Conservation (phyloP, 1,139 yeast species). For the Yamadazyma buinensis region DNA sequence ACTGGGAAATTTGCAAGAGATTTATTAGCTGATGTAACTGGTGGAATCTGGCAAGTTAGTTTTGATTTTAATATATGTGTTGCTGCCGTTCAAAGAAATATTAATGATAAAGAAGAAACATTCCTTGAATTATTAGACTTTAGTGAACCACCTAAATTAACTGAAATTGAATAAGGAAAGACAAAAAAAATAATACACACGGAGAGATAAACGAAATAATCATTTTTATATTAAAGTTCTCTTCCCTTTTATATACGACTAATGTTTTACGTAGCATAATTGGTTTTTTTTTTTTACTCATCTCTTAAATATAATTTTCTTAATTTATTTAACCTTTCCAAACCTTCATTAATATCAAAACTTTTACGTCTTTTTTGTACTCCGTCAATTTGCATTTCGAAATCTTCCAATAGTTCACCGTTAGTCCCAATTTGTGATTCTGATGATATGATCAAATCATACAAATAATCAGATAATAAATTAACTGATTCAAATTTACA, state of each 20-base stretch:
- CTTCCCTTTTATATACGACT: not conserved
- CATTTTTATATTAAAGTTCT: no score
- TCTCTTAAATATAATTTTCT: constrained; percentile 31
- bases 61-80: constrained; percentile 83
- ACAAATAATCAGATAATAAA: constrained; percentile 20
- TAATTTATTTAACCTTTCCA: constrained; percentile 31
- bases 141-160: constrained; percentile 38
- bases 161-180: not conserved
- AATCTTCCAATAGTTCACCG: constrained; percentile 22
- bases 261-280: no score
- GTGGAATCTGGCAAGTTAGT: constrained; percentile 92
- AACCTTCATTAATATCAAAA: constrained; percentile 30
- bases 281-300: no score
- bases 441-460: constrained; percentile 19
- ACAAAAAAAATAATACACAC: not conserved
- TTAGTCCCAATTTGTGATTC: constrained; percentile 21
- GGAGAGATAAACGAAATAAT: no score
- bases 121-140: constrained; percentile 83
- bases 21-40: constrained; percentile 68
- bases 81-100: constrained; percentile 79
- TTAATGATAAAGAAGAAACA: constrained; percentile 46
- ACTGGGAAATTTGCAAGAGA: constrained; percentile 77
- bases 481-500: constrained; percentile 6
- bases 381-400: constrained; percentile 14
- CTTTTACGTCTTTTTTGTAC: constrained; percentile 18